A percentile compares a stretch with the other conserved stretches of the same genome.
phyloP scores from a whole-genome alignment of 2,329 filamentous ascomycete species.

The Alternaria incomplexa region DNA sequence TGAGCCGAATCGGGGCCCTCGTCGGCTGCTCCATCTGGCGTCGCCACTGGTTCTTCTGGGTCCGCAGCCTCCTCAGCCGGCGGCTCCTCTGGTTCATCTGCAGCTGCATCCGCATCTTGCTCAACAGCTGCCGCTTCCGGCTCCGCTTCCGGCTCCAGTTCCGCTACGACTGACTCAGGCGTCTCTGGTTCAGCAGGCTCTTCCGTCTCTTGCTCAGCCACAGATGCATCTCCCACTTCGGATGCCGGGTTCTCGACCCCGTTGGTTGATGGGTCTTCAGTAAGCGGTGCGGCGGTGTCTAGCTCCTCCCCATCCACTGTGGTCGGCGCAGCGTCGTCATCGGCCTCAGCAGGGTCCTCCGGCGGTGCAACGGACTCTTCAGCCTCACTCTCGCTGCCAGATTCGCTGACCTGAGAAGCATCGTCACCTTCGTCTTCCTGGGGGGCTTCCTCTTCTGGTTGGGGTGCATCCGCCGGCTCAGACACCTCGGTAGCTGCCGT shows the following conservation, averaged over 20 bases:
- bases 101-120: background rate
- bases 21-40: background rate
- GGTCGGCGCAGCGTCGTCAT: background rate
- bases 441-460: background rate
- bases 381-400: background rate
- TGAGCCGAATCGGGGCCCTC: background rate
- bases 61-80: background rate
- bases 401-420: background rate
- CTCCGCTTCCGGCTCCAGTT: background rate
- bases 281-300: background rate
- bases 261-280: background rate
- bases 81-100: background rate
- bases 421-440: background rate
- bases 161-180: background rate
- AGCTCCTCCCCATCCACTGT: background rate
- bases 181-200: slow-evolving; percentile 2
- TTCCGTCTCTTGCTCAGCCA: background rate
- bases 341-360: background rate
- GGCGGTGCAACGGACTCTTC: background rate
- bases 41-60: background rate
- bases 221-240: background rate
- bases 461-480: slow-evolving; percentile 6
- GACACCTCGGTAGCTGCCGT: background rate
- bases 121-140: background rate
- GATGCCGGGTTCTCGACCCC: background rate